Percentiles rank a stretch among this genome's conserved stretches.
These are phyloP conservation scores for Colletotrichum costaricense DNA, from an alignment of 2,329 filamentous ascomycete genomes.

Conservation along the genomic window DNA sequence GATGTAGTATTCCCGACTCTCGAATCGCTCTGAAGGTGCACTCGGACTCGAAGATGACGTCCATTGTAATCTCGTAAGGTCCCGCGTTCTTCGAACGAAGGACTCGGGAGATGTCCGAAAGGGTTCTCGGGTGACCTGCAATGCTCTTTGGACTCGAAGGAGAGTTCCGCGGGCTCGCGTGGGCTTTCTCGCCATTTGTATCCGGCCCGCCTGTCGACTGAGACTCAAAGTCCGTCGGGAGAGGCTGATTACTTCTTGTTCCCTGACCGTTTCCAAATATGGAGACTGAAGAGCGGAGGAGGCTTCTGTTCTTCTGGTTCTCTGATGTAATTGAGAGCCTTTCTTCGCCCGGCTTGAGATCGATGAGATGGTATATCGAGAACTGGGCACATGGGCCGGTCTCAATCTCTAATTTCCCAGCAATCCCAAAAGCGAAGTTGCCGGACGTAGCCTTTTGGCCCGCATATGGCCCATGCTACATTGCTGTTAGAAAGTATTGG, in stretches of 20 bases:
- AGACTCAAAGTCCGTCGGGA: neutral
- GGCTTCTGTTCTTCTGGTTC: too few species aligned
- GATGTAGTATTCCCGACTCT: slow-evolving; percentile 47
- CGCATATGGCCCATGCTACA: slow-evolving; percentile 56
- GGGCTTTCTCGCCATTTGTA: neutral
- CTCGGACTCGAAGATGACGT: slow-evolving; percentile 57
- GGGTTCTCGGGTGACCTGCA: neutral
- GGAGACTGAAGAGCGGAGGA: neutral
- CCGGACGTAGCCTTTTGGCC: slow-evolving; percentile 64
- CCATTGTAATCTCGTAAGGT: slow-evolving; percentile 63
- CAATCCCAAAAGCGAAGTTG: slow-evolving; percentile 55
- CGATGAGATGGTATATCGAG: slow-evolving; percentile 61
- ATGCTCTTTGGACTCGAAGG: neutral
- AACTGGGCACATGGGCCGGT: slow-evolving; percentile 54
- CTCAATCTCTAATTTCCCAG: slow-evolving; percentile 37
- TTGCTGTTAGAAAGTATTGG: neutral
- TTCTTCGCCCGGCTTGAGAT: slow-evolving; percentile 45
- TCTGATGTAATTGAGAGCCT: neutral
- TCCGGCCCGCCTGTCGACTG: too few species aligned
- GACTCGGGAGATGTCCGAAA: slow-evolving; percentile 51
- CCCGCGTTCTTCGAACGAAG: slow-evolving; percentile 63
- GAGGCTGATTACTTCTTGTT: fast-evolving
- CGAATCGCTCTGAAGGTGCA: slow-evolving; percentile 50
- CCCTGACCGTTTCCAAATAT: neutral
- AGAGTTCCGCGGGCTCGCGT: neutral